phyloP scores from a whole-genome alignment of 73 alveolate genomes.

The Uronychia setigera region DNA sequence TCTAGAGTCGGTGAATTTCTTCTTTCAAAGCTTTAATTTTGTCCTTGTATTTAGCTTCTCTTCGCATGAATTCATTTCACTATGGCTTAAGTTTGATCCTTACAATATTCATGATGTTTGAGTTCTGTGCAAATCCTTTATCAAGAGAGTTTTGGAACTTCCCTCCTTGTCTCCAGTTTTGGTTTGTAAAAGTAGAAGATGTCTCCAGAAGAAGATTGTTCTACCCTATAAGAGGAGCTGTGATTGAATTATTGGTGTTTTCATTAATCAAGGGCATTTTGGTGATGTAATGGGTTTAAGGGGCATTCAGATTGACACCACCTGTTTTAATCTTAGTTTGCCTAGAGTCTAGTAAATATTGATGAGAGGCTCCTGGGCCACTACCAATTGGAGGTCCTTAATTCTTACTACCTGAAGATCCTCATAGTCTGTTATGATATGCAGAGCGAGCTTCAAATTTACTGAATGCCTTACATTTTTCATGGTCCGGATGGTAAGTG shows the following conservation, averaged over 20 bases:
- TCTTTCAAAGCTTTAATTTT: not conserved
- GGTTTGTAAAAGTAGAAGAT: not conserved
- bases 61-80: not conserved
- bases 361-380: not conserved
- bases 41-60: not conserved
- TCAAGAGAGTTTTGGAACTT: not conserved
- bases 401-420: not conserved
- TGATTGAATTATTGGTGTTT: not conserved
- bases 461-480: not conserved
- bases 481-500: not conserved
- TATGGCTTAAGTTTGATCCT: not conserved
- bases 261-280: not conserved
- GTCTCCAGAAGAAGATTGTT: not conserved
- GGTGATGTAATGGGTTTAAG: not conserved
- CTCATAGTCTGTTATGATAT: not conserved
- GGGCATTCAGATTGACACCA: too few species aligned
- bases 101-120: not conserved
- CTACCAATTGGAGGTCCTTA: too few species aligned
- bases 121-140: not conserved
- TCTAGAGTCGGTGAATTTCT: not conserved
- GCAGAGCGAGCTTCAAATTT: not conserved
- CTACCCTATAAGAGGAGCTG: not conserved
- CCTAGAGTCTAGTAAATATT: not conserved
- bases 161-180: not conserved
- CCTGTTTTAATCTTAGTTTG: too few species aligned